These are phyloP conservation scores for Abrus pulchellus DNA, from an alignment of 306 rosid genomes.

Conservation along the genomic window DNA sequence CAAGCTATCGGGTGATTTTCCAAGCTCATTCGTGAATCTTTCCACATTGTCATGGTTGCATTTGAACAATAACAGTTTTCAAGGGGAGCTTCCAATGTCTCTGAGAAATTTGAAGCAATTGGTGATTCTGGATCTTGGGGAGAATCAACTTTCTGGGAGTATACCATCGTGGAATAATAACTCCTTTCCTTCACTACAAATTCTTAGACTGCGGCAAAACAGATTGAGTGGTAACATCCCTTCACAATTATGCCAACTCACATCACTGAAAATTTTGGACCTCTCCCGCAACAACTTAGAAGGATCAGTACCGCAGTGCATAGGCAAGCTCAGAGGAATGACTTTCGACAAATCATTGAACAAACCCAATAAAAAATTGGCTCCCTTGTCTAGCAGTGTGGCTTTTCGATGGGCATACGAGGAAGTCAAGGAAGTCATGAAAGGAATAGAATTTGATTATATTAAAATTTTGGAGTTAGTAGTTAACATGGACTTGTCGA, in stretches of 20 bases:
- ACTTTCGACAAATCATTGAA: neutral
- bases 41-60: neutral
- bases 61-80: conserved; percentile 35
- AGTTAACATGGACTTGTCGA: conserved; percentile 39
- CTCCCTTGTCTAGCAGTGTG: neutral
- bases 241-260: conserved; percentile 31
- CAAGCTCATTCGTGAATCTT: conserved; percentile 4
- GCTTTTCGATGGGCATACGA: neutral
- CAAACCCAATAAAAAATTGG: neutral
- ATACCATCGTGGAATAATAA: conserved; percentile 39
- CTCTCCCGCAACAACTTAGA: conserved; percentile 22
- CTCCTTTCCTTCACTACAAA: neutral
- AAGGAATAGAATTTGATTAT: conserved; percentile 37
- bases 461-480: neutral
- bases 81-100: neutral
- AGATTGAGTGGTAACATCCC: conserved; percentile 31
- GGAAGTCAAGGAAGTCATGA: conserved; percentile 1
- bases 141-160: conserved; percentile 40
- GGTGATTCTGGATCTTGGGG: conserved; percentile 31
- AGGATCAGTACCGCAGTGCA: conserved; percentile 42
- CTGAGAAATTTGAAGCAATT: neutral
- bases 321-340: conserved; percentile 39
- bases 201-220: conserved; percentile 43
- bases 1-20: conserved; percentile 19
- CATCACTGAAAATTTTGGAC: conserved; percentile 30